phyloP scores from a whole-genome alignment of 371 early-diverging fungal species.

The Batkoa obscura region DNA sequence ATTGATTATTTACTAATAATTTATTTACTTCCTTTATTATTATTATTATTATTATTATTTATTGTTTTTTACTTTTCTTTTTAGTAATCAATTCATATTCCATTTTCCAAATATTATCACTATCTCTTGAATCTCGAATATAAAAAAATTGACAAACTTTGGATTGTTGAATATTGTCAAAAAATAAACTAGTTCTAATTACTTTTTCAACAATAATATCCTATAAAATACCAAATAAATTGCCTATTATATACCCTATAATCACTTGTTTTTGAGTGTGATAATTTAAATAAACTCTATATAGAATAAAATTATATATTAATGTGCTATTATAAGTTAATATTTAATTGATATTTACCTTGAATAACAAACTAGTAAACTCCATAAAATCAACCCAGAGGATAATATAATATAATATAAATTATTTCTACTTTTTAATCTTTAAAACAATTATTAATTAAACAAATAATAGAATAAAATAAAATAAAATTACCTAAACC shows the following conservation, averaged over 20 bases:
- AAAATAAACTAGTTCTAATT: too few relatives aligned
- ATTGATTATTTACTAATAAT: too few relatives aligned
- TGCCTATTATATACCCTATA: slow-evolving; percentile 42
- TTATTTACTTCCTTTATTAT: too few relatives aligned
- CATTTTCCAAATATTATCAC: too few relatives aligned
- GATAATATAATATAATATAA: slow-evolving; percentile 21
- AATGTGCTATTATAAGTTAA: slow-evolving; percentile 5
- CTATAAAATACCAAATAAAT: slow-evolving; percentile 37
- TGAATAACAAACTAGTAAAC: slow-evolving; percentile 26
- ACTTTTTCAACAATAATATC: slow-evolving; percentile 19
- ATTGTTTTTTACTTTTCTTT: too few relatives aligned
- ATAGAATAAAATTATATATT: too few relatives aligned
- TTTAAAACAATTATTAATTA: neutral
- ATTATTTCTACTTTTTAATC: slow-evolving; percentile 11
- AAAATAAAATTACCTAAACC: slow-evolving; percentile 16
- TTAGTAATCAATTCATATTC: too few relatives aligned
- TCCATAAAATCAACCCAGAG: slow-evolving; percentile 15
- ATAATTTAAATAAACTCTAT: slow-evolving; percentile 61
- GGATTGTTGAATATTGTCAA: too few relatives aligned
- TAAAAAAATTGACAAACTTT: too few relatives aligned
- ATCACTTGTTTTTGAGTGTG: slow-evolving; percentile 60
- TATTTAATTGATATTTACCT: slow-evolving; percentile 19
- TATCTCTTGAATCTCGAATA: too few relatives aligned
- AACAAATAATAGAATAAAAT: neutral
- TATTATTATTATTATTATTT: too few relatives aligned